Evolutionary conservation across 768 basidiomycete genomes (phyloP).

Genomic region (Russula sp.): DNA sequence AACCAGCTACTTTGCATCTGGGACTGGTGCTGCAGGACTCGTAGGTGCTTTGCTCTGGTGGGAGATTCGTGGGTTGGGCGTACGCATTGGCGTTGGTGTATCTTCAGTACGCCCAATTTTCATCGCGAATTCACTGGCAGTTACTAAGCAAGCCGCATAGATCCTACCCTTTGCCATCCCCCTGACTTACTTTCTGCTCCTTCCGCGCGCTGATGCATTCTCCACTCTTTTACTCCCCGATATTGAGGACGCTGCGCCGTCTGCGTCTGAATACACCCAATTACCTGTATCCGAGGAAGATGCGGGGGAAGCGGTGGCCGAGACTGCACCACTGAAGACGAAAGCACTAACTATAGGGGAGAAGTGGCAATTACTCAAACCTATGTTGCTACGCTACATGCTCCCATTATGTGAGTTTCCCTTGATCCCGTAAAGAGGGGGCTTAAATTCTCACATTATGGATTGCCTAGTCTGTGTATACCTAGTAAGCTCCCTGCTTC

Average conservation of each 20-base stretch:
- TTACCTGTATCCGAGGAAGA: constrained; percentile 30
- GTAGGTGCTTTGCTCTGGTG: constrained; percentile 94
- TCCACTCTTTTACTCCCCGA: constrained; percentile 31
- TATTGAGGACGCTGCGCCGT: constrained; percentile 24
- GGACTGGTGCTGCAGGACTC: constrained; percentile 91
- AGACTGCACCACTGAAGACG: constrained; percentile 26
- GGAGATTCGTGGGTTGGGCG: constrained; percentile 81
- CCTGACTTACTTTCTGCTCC: constrained; percentile 65
- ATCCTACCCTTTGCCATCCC: constrained; percentile 79
- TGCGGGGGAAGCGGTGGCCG: constrained; percentile 23
- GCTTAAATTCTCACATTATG: background rate
- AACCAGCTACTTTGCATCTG: constrained; percentile 80
- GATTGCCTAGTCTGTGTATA: constrained; percentile 49
- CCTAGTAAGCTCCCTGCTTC: constrained; percentile 37
- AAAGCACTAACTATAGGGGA: constrained; percentile 57
- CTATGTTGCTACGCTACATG: constrained; percentile 82
- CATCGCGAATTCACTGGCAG: background rate
- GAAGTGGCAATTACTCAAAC: constrained; percentile 77
- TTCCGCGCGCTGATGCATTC: constrained; percentile 57
- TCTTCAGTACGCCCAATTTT: constrained; percentile 53
- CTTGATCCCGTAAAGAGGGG: background rate
- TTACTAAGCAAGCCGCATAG: constrained; percentile 35
- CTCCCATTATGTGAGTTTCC: constrained; percentile 73
- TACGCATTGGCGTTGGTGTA: constrained; percentile 74
- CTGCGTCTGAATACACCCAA: constrained; percentile 40